phyloP scores from a whole-genome alignment of 495 filamentous ascomycete species.

The Corynascus novoguineensis region DNA sequence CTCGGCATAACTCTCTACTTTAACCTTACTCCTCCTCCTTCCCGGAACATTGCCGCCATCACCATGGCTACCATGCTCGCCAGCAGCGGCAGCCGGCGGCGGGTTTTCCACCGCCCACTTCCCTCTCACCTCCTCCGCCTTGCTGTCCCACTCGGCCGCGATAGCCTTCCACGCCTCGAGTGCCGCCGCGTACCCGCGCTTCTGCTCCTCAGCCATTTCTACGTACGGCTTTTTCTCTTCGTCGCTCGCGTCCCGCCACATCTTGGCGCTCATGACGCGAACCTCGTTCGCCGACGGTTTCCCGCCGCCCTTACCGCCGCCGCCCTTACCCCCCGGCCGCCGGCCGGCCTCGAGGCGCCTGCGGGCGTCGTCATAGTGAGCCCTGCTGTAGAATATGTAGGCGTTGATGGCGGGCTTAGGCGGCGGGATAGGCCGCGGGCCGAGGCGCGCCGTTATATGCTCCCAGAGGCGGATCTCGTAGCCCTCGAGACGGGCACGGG shows the following conservation, averaged over 20 bases:
- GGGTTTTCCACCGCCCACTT: slow-evolving; percentile 60
- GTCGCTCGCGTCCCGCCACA: slow-evolving; percentile 74
- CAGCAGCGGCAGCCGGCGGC: not conserved
- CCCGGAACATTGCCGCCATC: not conserved
- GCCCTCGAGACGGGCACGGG: slow-evolving; percentile 53
- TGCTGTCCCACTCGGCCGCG: slow-evolving; percentile 64
- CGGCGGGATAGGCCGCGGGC: slow-evolving; percentile 65
- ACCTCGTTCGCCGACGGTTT: slow-evolving; percentile 75
- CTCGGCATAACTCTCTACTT: slow-evolving; percentile 40
- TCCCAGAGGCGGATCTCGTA: slow-evolving; percentile 71
- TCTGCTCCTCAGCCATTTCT: slow-evolving; percentile 62
- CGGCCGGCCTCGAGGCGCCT: slow-evolving; percentile 62
- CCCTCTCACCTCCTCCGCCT: slow-evolving; percentile 52
- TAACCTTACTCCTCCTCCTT: slow-evolving; percentile 26
- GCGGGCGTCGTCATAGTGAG: slow-evolving; percentile 71
- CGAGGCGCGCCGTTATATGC: slow-evolving; percentile 62
- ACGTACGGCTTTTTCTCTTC: slow-evolving; percentile 70
- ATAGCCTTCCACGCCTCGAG: slow-evolving; percentile 53
- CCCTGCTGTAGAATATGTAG: slow-evolving; percentile 73
- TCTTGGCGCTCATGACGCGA: slow-evolving; percentile 70
- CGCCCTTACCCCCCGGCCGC: slow-evolving; percentile 55
- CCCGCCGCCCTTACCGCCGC: slow-evolving; percentile 49
- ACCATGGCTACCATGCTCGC: not conserved
- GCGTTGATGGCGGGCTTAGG: slow-evolving; percentile 64
- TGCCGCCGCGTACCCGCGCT: slow-evolving; percentile 53